Evolutionary conservation across 1,284 basidiomycete species (phyloP).

Genomic region (Heterobasidion irregulare): DNA sequence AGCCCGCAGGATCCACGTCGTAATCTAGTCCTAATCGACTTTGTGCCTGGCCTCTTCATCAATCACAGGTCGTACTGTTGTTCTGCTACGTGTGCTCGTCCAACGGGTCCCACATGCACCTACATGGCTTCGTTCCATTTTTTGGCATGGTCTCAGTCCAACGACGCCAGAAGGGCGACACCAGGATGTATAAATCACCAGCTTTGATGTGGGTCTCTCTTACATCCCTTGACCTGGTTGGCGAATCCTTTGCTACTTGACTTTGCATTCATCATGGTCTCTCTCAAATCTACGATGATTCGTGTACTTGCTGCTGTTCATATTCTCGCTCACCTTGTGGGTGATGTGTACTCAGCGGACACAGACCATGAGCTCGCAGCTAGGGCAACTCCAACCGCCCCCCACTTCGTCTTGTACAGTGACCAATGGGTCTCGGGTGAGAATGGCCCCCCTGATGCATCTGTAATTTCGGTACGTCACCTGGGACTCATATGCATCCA

Average conservation of each 20-base stretch:
- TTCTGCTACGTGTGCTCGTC: background rate
- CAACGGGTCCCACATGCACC: background rate
- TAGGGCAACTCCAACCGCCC: slow-evolving; percentile 21
- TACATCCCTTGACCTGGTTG: background rate
- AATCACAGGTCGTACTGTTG: background rate
- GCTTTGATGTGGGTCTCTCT: background rate
- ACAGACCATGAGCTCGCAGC: background rate
- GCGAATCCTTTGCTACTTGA: background rate
- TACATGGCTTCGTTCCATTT: background rate
- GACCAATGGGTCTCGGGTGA: slow-evolving; percentile 29
- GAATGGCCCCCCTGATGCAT: slow-evolving; percentile 27
- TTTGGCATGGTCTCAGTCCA: background rate
- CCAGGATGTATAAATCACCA: background rate
- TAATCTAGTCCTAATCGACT: no score
- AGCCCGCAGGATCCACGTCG: no score
- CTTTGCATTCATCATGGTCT: background rate
- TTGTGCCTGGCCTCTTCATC: no score
- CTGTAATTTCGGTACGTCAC: slow-evolving; percentile 24
- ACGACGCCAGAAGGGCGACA: background rate
- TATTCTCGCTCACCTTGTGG: background rate
- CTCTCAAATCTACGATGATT: background rate
- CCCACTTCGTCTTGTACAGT: slow-evolving; percentile 36
- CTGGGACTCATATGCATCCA: background rate
- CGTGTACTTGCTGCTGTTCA: background rate
- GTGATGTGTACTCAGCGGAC: background rate